Conservation (phyloP, 73 alveolate genomes). For the Diophrys appendiculata region DNA sequence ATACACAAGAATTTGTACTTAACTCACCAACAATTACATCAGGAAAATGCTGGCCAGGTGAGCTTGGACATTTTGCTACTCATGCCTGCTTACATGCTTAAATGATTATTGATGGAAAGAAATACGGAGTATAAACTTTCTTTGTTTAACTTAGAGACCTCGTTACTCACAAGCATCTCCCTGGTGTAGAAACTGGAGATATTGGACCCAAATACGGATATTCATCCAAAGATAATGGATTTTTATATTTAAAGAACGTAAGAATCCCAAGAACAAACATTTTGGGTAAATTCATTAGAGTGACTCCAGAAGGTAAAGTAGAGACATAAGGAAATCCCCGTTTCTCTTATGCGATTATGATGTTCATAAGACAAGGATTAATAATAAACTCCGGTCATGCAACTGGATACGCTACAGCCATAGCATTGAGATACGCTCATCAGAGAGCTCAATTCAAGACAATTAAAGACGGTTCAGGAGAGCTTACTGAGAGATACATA, state of each 20-base stretch:
- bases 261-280: slow-evolving; percentile 81
- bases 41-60: slow-evolving; percentile 75
- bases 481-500: slow-evolving; percentile 56
- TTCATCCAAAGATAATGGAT: slow-evolving; percentile 82
- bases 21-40: slow-evolving; percentile 56
- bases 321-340: slow-evolving; percentile 56
- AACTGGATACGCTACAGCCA: slow-evolving; percentile 54
- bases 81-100: slow-evolving; percentile 78
- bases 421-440: slow-evolving; percentile 70
- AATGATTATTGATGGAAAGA: slow-evolving; percentile 71
- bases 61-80: slow-evolving; percentile 60
- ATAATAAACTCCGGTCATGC: slow-evolving; percentile 20
- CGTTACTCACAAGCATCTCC: slow-evolving; percentile 74
- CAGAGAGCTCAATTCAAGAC: slow-evolving; percentile 72
- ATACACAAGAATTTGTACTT: slow-evolving; percentile 23
- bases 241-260: slow-evolving; percentile 58
- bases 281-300: slow-evolving; percentile 73
- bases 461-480: slow-evolving; percentile 27
- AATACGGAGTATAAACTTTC: slow-evolving; percentile 76
- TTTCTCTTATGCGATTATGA: slow-evolving; percentile 73
- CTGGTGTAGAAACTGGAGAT: slow-evolving; percentile 84
- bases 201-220: slow-evolving; percentile 86
- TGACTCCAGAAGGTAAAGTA: slow-evolving; percentile 70
- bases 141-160: slow-evolving; percentile 70
- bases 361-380: slow-evolving; percentile 54